Evolutionary conservation across 2,329 filamentous ascomycete genomes (phyloP), one percentile per base, ranked within the genome.

Genomic region (Fusarium sp.): DNA sequence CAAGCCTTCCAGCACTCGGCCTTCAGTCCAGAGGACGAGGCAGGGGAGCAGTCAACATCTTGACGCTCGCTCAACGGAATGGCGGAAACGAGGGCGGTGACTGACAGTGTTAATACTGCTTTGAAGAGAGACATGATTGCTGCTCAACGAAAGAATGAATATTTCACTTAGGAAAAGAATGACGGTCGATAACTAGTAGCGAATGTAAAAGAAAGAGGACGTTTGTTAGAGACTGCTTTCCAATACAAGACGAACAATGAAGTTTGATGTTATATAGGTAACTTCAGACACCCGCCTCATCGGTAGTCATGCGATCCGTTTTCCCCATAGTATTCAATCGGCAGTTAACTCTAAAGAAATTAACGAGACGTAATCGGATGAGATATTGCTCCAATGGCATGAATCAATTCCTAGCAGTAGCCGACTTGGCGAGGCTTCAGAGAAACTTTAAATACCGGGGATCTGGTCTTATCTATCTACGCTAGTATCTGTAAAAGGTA

Each of bases 391-490:
- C 31, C 57, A 62, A 63, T 63, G 9, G 37, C 20, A 31, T 18
- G 4, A 38, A 4, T 20, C 6, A 15, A 8, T 44, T 26, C 23
- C 40, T 30, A 18, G 11, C 38, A 34, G 42, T 23, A 33, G 13
- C 31, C 60, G 37, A 1, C 60, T 65, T 65, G 59, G 62, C 60
- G 46, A 31, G 45, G 53, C 60, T 52, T 52, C 59, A 63, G 37
- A 36, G 45, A 40, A 65, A 65, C 52, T 60, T 44, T 65, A 60
- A 65, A 23, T 65, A 65, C 26, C 45, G 60, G 62, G 31, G 53
- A 59, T 51, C 8, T 65, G 26, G 60, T 45, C 60, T 62, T 56
- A 47, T 49, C 31, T 8, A n/a, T 28, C 9, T 28, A 36, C 33
- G 18, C 4, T 36, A 18, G 36, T 13, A 65, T 57, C n/a, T 56